Percentiles rank a stretch among this genome's conserved stretches.
These are phyloP conservation scores for Hibiscus mutabilis DNA, from an alignment of 345 rosid genomes.

Conservation along the genomic window DNA sequence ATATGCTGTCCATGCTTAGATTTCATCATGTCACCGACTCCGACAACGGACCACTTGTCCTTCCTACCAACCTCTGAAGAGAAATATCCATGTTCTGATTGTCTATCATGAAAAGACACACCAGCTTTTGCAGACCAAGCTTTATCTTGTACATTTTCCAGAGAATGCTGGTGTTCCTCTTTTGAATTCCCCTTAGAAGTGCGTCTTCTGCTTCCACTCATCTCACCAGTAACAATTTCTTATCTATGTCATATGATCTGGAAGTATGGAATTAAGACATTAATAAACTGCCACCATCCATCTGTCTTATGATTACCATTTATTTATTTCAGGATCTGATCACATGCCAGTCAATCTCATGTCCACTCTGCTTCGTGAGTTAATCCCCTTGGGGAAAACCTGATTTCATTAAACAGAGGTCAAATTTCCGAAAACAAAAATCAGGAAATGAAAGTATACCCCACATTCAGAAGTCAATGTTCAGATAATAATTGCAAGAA, in stretches of 20 bases:
- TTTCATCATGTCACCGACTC: conserved; percentile 26
- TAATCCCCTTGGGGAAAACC: background rate
- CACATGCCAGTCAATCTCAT: background rate
- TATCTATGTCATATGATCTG: background rate
- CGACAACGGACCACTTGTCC: conserved; percentile 38
- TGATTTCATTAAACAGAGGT: background rate
- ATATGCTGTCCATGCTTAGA: conserved; percentile 33
- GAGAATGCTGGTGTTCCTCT: conserved; percentile 45
- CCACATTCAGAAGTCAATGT: background rate
- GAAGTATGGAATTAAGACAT: background rate
- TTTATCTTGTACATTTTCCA: conserved; percentile 27
- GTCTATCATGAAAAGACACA: conserved; percentile 35
- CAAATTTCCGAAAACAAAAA: background rate
- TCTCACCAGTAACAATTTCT: conserved; percentile 20
- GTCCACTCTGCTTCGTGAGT: background rate
- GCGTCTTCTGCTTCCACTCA: conserved; percentile 58
- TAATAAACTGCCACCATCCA: background rate
- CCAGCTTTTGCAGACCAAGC: conserved; percentile 39
- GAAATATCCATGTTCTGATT: conserved; percentile 38
- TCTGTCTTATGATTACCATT: background rate
- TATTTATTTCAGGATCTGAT: background rate
- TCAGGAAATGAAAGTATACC: background rate
- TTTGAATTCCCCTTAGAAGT: conserved; percentile 43
- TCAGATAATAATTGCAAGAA: background rate
- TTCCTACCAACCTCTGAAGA: conserved; percentile 40